Base-by-base conservation (phyloP, 2,329 filamentous ascomycete species). In the Neonectria faginata region DNA sequence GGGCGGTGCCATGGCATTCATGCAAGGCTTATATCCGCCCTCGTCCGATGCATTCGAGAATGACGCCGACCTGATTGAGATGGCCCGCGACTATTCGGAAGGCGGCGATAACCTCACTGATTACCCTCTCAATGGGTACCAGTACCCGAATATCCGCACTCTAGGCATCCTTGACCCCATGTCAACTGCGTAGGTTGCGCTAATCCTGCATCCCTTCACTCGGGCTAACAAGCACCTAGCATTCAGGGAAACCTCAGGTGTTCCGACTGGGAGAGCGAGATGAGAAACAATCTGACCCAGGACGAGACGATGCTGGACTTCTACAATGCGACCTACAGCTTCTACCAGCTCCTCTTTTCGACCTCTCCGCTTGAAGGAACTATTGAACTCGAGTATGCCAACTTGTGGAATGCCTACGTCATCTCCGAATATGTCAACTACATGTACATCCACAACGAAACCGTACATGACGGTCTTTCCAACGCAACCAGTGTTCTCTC, bases 21-120 rank as follows among this genome's bases (percentile, higher is more conserved):
- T 96, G 70, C 94, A 97, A 76, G 93, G 91, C 5, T 83, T 97
- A 4, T 97, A 97, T 74, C 93, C 94, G 2, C 92, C 93, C 0
- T 84, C 86, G 0, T 83, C 83, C 4, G 65, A 73, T 10, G 67
- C 72, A 0, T 81, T 79, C 39, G 68, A 70, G 39, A 59, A 60
- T 12, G 60, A 59, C 20, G 74, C 73, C 12, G 78, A 76, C 4
- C 77, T 76, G 22, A 48, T 64, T 10, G 74, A 77, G 39, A 81
- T 85, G 12, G 82, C 87, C 66, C 86, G 83, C 41, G 72, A 78
- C 47, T 70, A 73, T 36, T 58, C 59, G 5, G 42, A 61, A 2
- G 58, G 64, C 6, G 60, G 52, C 22, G 67, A 88, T 11, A 87
- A 85, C 5, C 77, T 81, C 2, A 80, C 91, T 6, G 80, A 88